phyloP scores from a whole-genome alignment of 768 basidiomycete species.

The Filobasidium wieringae region DNA sequence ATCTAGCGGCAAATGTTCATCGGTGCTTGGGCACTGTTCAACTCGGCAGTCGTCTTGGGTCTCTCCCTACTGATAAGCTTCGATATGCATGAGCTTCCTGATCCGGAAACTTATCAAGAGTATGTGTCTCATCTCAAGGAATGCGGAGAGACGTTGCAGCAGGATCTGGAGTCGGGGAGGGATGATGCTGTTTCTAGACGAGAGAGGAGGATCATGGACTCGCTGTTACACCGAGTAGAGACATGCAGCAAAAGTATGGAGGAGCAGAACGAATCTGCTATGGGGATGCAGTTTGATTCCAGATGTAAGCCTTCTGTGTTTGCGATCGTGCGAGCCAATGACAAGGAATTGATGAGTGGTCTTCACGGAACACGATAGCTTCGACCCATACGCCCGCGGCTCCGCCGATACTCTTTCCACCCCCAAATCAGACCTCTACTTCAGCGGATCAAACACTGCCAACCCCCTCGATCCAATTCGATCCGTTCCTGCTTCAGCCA shows the following conservation, averaged over 20 bases:
- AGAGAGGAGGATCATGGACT: slow-evolving; percentile 13
- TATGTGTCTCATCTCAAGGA: slow-evolving; percentile 6
- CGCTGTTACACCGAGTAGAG: slow-evolving; percentile 7
- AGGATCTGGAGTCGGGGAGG: slow-evolving; percentile 3
- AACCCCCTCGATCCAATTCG: slow-evolving; percentile 7
- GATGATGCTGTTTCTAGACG: slow-evolving; percentile 1
- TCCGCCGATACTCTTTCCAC: too few relatives aligned
- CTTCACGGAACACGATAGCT: too few relatives aligned
- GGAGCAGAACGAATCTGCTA: too few relatives aligned
- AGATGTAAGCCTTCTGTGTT: too few relatives aligned
- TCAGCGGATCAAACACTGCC: neutral
- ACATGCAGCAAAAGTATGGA: slow-evolving; percentile 3
- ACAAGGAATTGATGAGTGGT: too few relatives aligned
- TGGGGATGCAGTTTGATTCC: too few relatives aligned
- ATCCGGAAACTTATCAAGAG: slow-evolving; percentile 5
- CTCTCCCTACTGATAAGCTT: slow-evolving; percentile 8
- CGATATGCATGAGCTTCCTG: slow-evolving; percentile 9
- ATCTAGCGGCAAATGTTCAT: slow-evolving; percentile 3
- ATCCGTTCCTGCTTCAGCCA: slow-evolving; percentile 10
- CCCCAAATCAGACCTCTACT: too few relatives aligned
- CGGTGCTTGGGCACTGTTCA: slow-evolving; percentile 7
- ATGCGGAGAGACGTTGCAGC: slow-evolving; percentile 3
- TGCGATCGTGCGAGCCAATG: too few relatives aligned
- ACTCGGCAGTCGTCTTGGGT: slow-evolving; percentile 9
- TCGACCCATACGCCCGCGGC: too few relatives aligned